Evolutionary conservation across 2,329 filamentous ascomycete genomes (phyloP).

Genomic region (Alternaria postmessia): DNA sequence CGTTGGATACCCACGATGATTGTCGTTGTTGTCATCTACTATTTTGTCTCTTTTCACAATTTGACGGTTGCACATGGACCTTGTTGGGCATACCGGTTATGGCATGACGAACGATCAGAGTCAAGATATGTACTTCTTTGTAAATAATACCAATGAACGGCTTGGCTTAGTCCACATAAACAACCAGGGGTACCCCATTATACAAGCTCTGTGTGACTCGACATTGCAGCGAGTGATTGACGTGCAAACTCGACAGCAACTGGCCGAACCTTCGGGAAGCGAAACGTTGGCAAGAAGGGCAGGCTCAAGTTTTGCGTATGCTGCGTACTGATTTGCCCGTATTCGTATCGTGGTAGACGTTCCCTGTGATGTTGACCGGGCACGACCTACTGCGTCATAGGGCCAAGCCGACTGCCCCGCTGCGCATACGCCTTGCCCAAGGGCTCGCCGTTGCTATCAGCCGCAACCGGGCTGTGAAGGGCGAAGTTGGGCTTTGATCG

Average conservation of each 20-base stretch:
- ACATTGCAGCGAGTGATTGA: not conserved
- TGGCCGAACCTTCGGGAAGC: not conserved
- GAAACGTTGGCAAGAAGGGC: not conserved
- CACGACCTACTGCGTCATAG: conserved; percentile 32
- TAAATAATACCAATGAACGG: conserved; percentile 27
- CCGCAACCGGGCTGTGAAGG: conserved; percentile 37
- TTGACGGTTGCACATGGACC: conserved; percentile 15
- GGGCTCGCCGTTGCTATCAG: conserved; percentile 25
- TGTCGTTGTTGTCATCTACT: conserved; percentile 7
- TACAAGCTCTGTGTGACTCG: conserved; percentile 1
- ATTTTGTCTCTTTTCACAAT: conserved; percentile 24
- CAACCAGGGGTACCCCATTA: not conserved
- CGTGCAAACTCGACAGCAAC: not conserved
- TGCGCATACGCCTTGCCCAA: conserved; percentile 14
- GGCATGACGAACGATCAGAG: conserved; percentile 20
- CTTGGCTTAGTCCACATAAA: conserved; percentile 13
- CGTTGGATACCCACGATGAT: conserved; percentile 42
- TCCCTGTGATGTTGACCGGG: not conserved
- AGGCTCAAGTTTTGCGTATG: conserved; percentile 9
- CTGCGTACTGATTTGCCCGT: not conserved
- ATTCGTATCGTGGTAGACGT: conserved; percentile 5
- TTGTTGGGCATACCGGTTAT: conserved; percentile 12
- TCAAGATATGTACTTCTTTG: conserved; percentile 17
- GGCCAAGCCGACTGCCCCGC: conserved; percentile 29
- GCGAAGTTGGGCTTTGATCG: conserved; percentile 29